Evolutionary conservation across 192 early-diverging fungal genomes (phyloP).

Genomic region (Coemansia sp.): DNA sequence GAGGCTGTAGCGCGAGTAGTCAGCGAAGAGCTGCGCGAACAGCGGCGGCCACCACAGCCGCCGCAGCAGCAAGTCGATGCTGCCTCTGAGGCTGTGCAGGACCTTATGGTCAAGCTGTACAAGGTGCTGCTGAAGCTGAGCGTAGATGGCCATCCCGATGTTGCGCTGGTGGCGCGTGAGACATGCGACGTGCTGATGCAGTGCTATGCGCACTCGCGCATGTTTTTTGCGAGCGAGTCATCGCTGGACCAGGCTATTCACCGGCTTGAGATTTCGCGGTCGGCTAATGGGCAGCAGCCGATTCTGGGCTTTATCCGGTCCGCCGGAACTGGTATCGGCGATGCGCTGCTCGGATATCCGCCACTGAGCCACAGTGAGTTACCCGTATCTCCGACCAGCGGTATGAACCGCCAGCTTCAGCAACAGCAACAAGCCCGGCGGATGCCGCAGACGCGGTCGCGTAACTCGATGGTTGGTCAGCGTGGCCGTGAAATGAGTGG

Average conservation of each 20-base stretch:
- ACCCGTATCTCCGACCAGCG: background rate
- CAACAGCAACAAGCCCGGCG: conserved; percentile 14
- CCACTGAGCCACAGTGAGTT: background rate
- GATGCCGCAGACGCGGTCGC: background rate
- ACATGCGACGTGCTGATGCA: conserved; percentile 70
- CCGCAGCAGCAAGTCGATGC: conserved; percentile 23
- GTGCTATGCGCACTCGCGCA: conserved; percentile 47
- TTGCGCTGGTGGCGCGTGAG: conserved; percentile 64
- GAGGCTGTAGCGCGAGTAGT: conserved; percentile 56
- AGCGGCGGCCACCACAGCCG: background rate
- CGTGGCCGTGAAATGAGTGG: background rate
- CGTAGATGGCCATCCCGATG: conserved; percentile 78
- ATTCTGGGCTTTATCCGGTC: conserved; percentile 25
- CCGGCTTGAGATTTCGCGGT: conserved; percentile 35
- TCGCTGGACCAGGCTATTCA: conserved; percentile 45
- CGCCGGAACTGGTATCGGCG: conserved; percentile 25
- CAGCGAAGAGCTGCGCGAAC: conserved; percentile 48
- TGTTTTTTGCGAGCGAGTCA: conserved; percentile 31
- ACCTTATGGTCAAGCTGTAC: conserved; percentile 64
- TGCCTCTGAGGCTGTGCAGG: conserved; percentile 26
- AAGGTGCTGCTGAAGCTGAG: conserved; percentile 81
- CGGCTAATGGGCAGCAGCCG: conserved; percentile 31
- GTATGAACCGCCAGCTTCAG: conserved; percentile 1
- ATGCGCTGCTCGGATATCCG: conserved; percentile 31
- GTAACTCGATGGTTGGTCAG: conserved; percentile 4